Evolutionary conservation across 768 basidiomycete species (phyloP), one percentile per base, ranked within the genome.

Genomic region (Hypholoma sublateritium): DNA sequence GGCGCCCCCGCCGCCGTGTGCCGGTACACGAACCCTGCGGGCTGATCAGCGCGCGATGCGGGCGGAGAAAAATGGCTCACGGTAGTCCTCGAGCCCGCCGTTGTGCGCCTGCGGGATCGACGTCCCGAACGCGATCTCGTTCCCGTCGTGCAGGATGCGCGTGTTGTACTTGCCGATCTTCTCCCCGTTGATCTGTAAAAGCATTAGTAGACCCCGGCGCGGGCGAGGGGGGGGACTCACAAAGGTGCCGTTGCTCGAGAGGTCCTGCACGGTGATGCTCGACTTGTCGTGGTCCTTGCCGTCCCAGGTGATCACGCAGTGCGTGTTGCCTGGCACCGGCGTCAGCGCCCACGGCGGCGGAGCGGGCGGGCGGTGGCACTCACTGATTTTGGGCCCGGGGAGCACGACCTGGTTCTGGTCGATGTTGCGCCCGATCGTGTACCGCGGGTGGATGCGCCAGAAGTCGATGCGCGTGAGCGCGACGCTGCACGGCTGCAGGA

Each of bases 51-150:
- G 50, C 22, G 21, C 24, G 55, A 50, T n/a, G 19, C 5, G 25
- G 39, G 24, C 17, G 45, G 41, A 21, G 5, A 79, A n/a, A n/a
- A n/a, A n/a, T n/a, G n/a, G n/a, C 88, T 59, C 56, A 89, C 91
- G 86, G 66, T 89, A 92, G 66, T 93, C 93, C 63, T 92, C 91
- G 22, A 76, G 57, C 32, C 74, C 75, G 45, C 67, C 69, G 41
- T 74, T 79, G 49, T 74, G 72, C 46, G 67, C 70, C 64, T 80
- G 84, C 22, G 77, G 77, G 16, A 68, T 64, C 12, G 70, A 73
- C 12, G 82, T 82, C 7, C 95, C 95, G 62, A 98, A 89, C 7
- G 90, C 87, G 63, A 98, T 81, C 70, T 95, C 93, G 67, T 91
- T 91, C 6, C 95, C 94, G 58, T 91, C 85, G 12, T 78, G 79